Evolutionary conservation across 495 filamentous ascomycete species (phyloP).

Genomic region (Letharia columbiana): DNA sequence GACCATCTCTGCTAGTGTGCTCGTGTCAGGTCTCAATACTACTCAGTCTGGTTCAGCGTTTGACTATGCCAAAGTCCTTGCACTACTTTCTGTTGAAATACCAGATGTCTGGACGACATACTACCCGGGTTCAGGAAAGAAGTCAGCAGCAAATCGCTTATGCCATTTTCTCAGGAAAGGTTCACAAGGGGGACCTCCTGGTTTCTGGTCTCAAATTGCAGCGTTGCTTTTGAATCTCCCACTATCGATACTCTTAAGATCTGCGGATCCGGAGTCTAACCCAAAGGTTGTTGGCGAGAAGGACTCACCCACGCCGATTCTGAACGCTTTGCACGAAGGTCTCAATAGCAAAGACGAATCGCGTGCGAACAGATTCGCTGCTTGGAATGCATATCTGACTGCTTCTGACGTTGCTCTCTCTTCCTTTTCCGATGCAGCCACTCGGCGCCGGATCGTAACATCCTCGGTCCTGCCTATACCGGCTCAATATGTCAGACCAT

Average conservation of each 20-base stretch:
- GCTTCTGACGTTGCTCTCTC: conserved; percentile 42
- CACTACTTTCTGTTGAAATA: conserved; percentile 48
- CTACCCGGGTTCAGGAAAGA: conserved; percentile 53
- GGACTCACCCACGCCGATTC: conserved; percentile 36
- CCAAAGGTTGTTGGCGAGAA: conserved; percentile 25
- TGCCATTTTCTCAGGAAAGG: conserved; percentile 72
- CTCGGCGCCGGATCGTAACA: conserved; percentile 40
- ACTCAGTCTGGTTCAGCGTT: conserved; percentile 64
- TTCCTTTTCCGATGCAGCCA: conserved; percentile 36
- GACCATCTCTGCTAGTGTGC: conserved; percentile 56
- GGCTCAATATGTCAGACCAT: conserved; percentile 46
- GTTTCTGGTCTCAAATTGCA: conserved; percentile 63
- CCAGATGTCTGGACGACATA: conserved; percentile 69
- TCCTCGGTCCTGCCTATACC: conserved; percentile 49
- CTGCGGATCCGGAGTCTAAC: conserved; percentile 40
- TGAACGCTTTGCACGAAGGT: conserved; percentile 58
- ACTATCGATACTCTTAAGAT: conserved; percentile 38
- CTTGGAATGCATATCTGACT: conserved; percentile 66
- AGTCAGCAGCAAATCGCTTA: conserved; percentile 53
- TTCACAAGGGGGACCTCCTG: conserved; percentile 59
- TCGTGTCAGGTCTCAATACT: conserved; percentile 58
- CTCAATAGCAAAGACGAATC: conserved; percentile 67
- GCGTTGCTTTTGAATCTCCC: conserved; percentile 55
- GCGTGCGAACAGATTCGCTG: conserved; percentile 51
- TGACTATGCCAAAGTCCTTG: conserved; percentile 56